Evolutionary conservation across 1,284 basidiomycete genomes (phyloP).

Genomic region (Ceratobasidium sp.): DNA sequence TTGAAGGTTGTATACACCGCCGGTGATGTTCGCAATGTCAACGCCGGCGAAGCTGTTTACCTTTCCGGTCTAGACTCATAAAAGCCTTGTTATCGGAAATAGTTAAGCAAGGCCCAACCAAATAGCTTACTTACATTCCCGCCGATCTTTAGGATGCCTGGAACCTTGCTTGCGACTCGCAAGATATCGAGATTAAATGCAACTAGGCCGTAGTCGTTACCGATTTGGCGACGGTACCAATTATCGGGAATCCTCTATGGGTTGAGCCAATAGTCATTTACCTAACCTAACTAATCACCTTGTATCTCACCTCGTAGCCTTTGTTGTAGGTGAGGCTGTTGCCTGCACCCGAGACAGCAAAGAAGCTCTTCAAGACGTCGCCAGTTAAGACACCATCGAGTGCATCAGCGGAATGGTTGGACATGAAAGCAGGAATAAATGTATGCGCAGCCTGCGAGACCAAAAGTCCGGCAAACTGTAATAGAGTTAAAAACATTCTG

Average conservation of each 20-base stretch:
- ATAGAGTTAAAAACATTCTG: background rate
- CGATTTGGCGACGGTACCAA: conserved; percentile 47
- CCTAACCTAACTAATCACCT: no score
- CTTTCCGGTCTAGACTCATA: conserved; percentile 36
- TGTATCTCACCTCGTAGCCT: conserved; percentile 14
- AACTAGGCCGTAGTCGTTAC: conserved; percentile 41
- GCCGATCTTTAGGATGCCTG: conserved; percentile 44
- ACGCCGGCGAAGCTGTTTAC: conserved; percentile 48
- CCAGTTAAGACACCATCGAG: background rate
- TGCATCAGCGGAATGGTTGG: conserved; percentile 13
- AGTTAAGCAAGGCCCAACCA: background rate
- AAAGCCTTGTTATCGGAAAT: background rate
- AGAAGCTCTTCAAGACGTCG: conserved; percentile 21
- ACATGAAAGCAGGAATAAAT: conserved; percentile 5
- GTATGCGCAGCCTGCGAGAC: background rate
- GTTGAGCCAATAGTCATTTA: background rate
- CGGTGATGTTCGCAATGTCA: conserved; percentile 48
- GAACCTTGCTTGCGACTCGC: conserved; percentile 20
- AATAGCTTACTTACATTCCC: conserved; percentile 46
- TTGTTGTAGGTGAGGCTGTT: background rate
- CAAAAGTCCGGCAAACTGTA: background rate
- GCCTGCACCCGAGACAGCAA: background rate
- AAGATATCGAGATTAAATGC: conserved; percentile 24
- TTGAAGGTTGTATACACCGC: conserved; percentile 47
- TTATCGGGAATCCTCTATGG: conserved; percentile 41